Conservation (phyloP, 2,329 filamentous ascomycete species). For the Trichophyton verrucosum region DNA sequence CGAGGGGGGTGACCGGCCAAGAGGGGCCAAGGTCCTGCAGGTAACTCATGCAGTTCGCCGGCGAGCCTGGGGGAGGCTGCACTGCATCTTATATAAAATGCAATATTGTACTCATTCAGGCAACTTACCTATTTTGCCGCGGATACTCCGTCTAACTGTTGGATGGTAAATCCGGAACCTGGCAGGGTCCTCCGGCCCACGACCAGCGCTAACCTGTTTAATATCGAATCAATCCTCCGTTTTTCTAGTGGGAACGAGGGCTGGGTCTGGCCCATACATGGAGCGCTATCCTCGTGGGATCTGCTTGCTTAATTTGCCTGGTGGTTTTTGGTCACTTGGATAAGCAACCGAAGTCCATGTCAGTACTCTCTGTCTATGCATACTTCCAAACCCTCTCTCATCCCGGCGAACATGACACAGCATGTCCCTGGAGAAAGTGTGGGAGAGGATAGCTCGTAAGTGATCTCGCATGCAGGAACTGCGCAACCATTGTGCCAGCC, state of each 20-base stretch:
- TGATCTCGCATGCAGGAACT: not conserved
- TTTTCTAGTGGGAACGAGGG: not conserved
- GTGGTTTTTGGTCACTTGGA: not conserved
- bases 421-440: not conserved
- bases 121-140: not conserved
- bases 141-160: not conserved
- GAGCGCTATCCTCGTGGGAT: not conserved
- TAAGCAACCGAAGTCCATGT: not conserved
- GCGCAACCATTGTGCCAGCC: not conserved
- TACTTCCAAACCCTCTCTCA: not conserved
- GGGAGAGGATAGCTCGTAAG: no score
- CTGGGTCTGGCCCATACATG: not conserved
- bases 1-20: not conserved
- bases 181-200: not conserved
- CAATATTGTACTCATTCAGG: not conserved
- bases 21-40: not conserved
- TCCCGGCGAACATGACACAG: not conserved
- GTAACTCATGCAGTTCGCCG: not conserved
- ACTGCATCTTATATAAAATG: not conserved
- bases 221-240: not conserved
- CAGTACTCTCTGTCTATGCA: not conserved
- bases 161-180: not conserved
- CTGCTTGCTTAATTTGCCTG: not conserved
- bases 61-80: not conserved
- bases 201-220: not conserved